phyloP scores from a whole-genome alignment of 2,329 filamentous ascomycete genomes.

The Nakataea oryzae region DNA sequence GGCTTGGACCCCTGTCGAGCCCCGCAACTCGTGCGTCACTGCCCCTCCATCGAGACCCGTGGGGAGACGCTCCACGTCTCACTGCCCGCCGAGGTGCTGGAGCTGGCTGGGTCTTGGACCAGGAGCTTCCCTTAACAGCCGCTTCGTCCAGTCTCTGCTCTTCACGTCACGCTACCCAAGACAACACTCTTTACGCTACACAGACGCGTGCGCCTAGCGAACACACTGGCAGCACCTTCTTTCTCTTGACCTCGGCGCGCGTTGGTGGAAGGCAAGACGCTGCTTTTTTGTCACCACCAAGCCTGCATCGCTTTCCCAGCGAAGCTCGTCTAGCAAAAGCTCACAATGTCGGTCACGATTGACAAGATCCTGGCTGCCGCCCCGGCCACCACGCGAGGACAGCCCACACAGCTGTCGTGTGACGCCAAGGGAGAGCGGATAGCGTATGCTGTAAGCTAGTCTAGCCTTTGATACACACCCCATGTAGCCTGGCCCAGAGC shows the following conservation, averaged over 20 bases:
- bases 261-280: neutral
- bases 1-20: neutral
- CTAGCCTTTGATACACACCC: neutral
- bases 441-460: slow-evolving; percentile 69
- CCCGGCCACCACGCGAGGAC: slow-evolving; percentile 73
- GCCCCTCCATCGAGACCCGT: neutral
- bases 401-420: slow-evolving; percentile 78
- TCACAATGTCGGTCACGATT: slow-evolving; percentile 42
- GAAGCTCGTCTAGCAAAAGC: neutral
- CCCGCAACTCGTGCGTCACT: neutral
- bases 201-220: neutral
- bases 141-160: neutral
- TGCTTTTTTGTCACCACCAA: no score
- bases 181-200: neutral
- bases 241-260: neutral
- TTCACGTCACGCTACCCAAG: neutral
- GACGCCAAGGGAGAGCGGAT: slow-evolving; percentile 87
- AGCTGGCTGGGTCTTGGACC: neutral
- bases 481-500: no score
- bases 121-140: neutral
- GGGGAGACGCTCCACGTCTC: neutral
- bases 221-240: neutral
- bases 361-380: slow-evolving; percentile 73
- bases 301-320: no score
- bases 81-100: neutral